Evolutionary conservation across 306 rosid species (phyloP).

Genomic region (Purshia tridentata): DNA sequence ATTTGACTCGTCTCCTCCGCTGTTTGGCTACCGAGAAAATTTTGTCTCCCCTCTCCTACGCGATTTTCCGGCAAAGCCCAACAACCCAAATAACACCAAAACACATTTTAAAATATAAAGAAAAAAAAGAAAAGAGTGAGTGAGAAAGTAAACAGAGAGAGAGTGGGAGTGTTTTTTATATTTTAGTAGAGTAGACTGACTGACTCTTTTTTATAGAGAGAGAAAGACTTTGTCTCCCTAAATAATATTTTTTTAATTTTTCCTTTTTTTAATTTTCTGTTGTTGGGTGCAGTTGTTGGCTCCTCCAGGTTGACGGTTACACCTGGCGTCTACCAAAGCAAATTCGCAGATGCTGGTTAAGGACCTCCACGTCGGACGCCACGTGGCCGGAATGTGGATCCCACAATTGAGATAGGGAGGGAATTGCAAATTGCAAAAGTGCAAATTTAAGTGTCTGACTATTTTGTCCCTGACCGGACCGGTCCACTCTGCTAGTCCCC

Average conservation of each 20-base stretch:
- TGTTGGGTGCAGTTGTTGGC: constrained; percentile 41
- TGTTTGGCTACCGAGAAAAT: constrained; percentile 40
- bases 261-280: not conserved
- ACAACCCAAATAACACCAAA: constrained; percentile 26
- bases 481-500: not conserved
- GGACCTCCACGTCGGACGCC: constrained; percentile 39
- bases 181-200: constrained; percentile 29
- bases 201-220: constrained; percentile 27
- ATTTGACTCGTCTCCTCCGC: constrained; percentile 50
- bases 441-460: not conserved
- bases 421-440: not conserved
- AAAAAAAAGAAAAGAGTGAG: constrained; percentile 9
- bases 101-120: constrained; percentile 2
- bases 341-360: not conserved
- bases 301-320: constrained; percentile 40
- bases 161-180: constrained; percentile 16
- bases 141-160: constrained; percentile 8
- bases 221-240: constrained; percentile 20
- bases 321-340: constrained; percentile 31
- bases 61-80: constrained; percentile 50
- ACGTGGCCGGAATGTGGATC: constrained; percentile 23
- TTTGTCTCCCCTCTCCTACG: too few relatives aligned
- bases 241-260: not conserved
- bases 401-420: not conserved
- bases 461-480: not conserved